These are phyloP conservation scores for Chondrostereum purpureum DNA, from an alignment of 1,284 basidiomycete species.

Conservation along the genomic window DNA sequence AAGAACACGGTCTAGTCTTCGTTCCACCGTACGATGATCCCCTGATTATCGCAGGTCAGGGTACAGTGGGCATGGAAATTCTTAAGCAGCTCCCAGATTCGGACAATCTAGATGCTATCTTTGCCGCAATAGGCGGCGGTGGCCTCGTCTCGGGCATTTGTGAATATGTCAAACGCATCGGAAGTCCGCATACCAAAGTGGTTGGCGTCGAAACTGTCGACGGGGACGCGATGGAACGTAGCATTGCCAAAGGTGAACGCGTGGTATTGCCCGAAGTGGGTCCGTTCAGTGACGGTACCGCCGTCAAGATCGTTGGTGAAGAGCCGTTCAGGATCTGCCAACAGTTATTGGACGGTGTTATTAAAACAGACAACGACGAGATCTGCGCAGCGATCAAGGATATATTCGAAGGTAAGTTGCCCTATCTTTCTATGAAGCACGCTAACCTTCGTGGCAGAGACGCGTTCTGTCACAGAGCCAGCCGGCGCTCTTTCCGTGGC, in stretches of 20 bases:
- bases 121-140: constrained; percentile 89
- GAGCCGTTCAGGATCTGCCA: constrained; percentile 93
- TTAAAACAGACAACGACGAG: constrained; percentile 91
- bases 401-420: constrained; percentile 90
- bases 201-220: constrained; percentile 95
- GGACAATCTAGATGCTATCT: constrained; percentile 79
- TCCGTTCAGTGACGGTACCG: constrained; percentile 97
- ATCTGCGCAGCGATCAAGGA: constrained; percentile 99
- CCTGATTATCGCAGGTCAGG: constrained; percentile 94
- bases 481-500: constrained; percentile 94
- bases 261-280: constrained; percentile 88
- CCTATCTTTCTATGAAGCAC: constrained; percentile 2
- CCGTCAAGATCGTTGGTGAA: constrained; percentile 93
- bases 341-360: constrained; percentile 78
- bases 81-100: constrained; percentile 78
- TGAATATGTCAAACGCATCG: constrained; percentile 92
- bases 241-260: constrained; percentile 71
- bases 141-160: constrained; percentile 87
- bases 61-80: constrained; percentile 93
- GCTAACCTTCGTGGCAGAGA: constrained; percentile 50
- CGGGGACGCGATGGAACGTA: constrained; percentile 88
- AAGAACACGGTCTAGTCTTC: constrained; percentile 75
- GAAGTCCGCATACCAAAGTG: constrained; percentile 77
- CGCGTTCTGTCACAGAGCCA: constrained; percentile 91
- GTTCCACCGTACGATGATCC: constrained; percentile 99